phyloP scores from a whole-genome alignment of 2,329 filamentous ascomycete genomes.

The Scedosporium boydii region DNA sequence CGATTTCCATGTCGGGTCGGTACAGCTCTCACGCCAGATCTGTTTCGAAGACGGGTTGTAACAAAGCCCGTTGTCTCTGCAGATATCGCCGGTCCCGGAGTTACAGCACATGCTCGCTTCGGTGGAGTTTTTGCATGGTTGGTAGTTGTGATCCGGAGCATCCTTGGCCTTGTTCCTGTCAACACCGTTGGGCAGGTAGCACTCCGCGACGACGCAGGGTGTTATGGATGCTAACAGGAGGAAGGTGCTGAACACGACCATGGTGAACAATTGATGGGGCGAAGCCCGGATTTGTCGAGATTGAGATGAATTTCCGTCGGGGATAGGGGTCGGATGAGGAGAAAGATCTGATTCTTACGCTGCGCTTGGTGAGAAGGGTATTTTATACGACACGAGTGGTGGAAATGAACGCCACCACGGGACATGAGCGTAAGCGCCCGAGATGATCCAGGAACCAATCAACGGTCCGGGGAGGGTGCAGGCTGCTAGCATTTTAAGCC shows the following conservation, averaged over 20 bases:
- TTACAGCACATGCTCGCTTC: conserved; percentile 9
- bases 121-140: conserved; percentile 3
- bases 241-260: neutral
- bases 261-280: neutral
- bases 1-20: conserved; percentile 14
- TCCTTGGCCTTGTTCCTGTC: neutral
- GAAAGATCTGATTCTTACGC: too few species aligned
- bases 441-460: too few species aligned
- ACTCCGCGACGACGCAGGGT: neutral
- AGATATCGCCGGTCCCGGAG: conserved; percentile 2
- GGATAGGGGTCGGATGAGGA: too few species aligned
- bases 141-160: neutral
- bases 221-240: neutral
- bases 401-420: too few species aligned
- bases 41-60: conserved; percentile 1
- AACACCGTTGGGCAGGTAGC: conserved; percentile 8
- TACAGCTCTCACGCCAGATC: conserved; percentile 15
- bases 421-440: too few species aligned
- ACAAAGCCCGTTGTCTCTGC: conserved; percentile 6
- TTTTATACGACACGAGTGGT: too few species aligned
- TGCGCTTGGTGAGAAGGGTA: too few species aligned
- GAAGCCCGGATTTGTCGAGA: too few species aligned
- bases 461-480: too few species aligned
- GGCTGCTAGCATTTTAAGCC: too few species aligned
- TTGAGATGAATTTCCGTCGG: too few species aligned